Evolutionary conservation across 805 yeast species (phyloP).

Genomic region (Hanseniaspora lindneri): DNA sequence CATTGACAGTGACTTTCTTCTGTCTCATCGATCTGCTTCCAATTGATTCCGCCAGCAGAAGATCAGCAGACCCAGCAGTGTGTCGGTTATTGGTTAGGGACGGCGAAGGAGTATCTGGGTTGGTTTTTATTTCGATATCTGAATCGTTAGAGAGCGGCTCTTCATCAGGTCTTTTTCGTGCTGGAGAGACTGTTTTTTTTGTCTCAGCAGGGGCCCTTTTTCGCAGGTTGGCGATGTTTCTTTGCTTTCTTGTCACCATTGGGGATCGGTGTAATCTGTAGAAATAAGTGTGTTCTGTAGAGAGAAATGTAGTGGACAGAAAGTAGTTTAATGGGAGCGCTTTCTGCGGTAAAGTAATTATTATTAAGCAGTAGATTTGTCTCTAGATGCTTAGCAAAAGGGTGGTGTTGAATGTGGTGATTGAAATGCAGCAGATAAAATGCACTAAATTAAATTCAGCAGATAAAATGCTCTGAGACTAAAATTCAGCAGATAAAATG

Average conservation of each 20-base stretch:
- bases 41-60: slow-evolving; percentile 9
- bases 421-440: too few relatives aligned
- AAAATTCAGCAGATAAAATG: too few relatives aligned
- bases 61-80: not conserved
- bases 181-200: not conserved
- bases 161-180: not conserved
- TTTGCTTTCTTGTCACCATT: slow-evolving; percentile 15
- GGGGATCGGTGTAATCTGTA: not conserved
- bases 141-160: not conserved
- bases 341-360: too few relatives aligned
- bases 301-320: too few relatives aligned
- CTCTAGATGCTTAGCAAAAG: too few relatives aligned
- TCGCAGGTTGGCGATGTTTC: not conserved
- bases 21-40: slow-evolving; percentile 16
- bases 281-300: too few relatives aligned
- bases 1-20: slow-evolving; percentile 10
- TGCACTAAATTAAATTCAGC: too few relatives aligned
- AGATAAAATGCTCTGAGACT: too few relatives aligned
- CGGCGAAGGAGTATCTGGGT: too few relatives aligned
- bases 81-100: not conserved
- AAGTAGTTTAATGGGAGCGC: too few relatives aligned
- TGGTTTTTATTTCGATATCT: not conserved
- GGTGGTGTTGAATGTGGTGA: too few relatives aligned
- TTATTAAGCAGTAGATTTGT: too few relatives aligned
- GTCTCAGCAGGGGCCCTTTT: not conserved